phyloP scores from a whole-genome alignment of 2,329 filamentous ascomycete genomes.

The Pseudogymnoascus sp. region DNA sequence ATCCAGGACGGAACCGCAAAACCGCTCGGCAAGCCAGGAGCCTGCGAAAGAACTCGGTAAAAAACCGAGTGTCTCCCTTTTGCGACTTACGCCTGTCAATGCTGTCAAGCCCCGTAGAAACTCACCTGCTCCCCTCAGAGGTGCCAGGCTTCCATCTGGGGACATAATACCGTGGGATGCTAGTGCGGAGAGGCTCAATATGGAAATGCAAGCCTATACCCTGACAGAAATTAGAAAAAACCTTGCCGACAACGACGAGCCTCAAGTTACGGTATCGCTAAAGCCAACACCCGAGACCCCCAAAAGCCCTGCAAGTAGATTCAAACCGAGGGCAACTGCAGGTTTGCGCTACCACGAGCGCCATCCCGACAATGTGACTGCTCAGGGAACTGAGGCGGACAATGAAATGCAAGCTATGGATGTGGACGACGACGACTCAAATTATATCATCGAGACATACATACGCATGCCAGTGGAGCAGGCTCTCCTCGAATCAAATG shows the following conservation, averaged over 20 bases:
- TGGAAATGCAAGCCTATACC: conserved; percentile 51
- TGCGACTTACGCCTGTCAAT: conserved; percentile 3
- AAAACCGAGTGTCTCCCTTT: neutral
- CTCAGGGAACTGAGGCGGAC: conserved; percentile 19
- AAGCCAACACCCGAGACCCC: conserved; percentile 9
- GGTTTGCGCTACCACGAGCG: conserved; percentile 47
- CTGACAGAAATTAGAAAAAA: conserved; percentile 49
- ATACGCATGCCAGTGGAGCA: conserved; percentile 49
- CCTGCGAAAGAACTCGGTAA: conserved; percentile 32
- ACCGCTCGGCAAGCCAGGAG: conserved; percentile 22
- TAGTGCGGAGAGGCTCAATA: conserved; percentile 36
- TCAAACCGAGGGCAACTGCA: conserved; percentile 47
- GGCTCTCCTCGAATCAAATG: conserved; percentile 38
- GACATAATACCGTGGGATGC: conserved; percentile 32
- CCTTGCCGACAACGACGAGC: conserved; percentile 30
- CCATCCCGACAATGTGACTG: conserved; percentile 36
- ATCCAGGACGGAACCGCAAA: conserved; percentile 10
- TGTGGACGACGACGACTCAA: conserved; percentile 41
- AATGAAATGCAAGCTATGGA: conserved; percentile 28
- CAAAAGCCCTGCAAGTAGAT: conserved; percentile 30
- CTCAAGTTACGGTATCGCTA: conserved; percentile 10
- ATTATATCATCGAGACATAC: conserved; percentile 59
- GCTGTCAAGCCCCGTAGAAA: conserved; percentile 6
- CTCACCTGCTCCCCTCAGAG: conserved; percentile 15
- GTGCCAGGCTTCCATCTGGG: conserved; percentile 23